phyloP scores from a whole-genome alignment of 2,329 filamentous ascomycete genomes.

The Trichoderma sp. region DNA sequence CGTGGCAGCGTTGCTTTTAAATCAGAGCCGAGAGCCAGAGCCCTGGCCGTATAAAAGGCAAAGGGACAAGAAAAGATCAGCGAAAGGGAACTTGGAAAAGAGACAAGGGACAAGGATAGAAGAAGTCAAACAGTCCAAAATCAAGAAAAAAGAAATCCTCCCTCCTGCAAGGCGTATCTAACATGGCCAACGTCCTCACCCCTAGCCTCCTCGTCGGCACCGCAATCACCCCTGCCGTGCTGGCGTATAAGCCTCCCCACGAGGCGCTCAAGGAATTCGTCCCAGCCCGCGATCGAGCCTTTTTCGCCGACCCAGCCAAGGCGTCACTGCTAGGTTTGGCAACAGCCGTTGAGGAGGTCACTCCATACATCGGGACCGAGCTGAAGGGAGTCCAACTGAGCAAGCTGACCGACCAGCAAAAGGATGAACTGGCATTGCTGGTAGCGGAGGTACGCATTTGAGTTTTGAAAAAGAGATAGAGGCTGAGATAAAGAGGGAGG shows the following conservation, averaged over 20 bases:
- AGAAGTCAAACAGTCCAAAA: not conserved
- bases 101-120: not conserved
- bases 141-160: not conserved
- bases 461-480: not conserved
- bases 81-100: not conserved
- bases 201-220: conserved; percentile 12
- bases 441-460: conserved; percentile 40
- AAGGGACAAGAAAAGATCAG: not conserved
- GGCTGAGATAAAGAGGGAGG: not conserved
- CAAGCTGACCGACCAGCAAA: conserved; percentile 45
- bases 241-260: conserved; percentile 27
- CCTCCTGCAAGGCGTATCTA: not conserved
- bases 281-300: conserved; percentile 26
- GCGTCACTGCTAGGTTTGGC: conserved; percentile 9
- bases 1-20: not conserved
- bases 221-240: conserved; percentile 21
- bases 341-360: conserved; percentile 26
- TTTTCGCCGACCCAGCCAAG: conserved; percentile 27
- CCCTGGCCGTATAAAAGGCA: not conserved
- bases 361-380: conserved; percentile 45
- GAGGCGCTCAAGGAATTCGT: conserved; percentile 24
- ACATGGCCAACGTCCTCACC: conserved; percentile 22
- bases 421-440: conserved; percentile 48
- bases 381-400: conserved; percentile 48
- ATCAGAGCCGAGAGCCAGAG: not conserved